phyloP scores from a whole-genome alignment of 768 basidiomycete genomes.

The Sporobolomyces pararoseus region DNA sequence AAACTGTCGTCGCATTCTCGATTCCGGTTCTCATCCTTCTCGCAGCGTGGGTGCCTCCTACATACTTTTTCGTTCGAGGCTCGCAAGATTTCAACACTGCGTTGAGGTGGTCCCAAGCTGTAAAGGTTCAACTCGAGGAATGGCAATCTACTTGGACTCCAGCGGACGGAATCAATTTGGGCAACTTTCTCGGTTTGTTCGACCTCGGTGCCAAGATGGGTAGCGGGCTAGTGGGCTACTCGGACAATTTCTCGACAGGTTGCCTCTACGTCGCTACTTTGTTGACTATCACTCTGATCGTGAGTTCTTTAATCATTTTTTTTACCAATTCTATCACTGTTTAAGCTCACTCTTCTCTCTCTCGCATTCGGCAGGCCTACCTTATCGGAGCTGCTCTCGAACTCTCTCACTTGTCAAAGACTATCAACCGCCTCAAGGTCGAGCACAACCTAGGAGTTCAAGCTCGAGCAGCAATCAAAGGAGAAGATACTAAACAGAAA shows the following conservation, averaged over 20 bases:
- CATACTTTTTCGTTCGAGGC: background rate
- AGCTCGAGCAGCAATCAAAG: background rate
- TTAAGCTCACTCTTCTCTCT: background rate
- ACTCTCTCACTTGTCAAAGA: conserved; percentile 1
- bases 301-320: background rate
- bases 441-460: conserved; percentile 1
- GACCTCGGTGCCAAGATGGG: conserved; percentile 5
- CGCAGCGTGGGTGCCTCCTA: conserved; percentile 13
- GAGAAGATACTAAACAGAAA: background rate
- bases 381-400: conserved; percentile 22
- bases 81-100: background rate
- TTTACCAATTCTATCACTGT: too few species aligned
- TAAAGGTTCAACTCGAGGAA: background rate
- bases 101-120: background rate
- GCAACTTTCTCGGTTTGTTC: conserved; percentile 1
- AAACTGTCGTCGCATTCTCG: conserved; percentile 1
- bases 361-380: conserved; percentile 13
- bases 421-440: conserved; percentile 4
- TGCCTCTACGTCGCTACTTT: background rate
- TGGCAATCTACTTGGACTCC: background rate
- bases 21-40: conserved; percentile 13
- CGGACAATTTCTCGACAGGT: background rate
- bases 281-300: conserved; percentile 9
- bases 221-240: background rate
- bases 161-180: background rate